Evolutionary conservation across 345 rosid genomes (phyloP).

Genomic region (Nephelium lappaceum): DNA sequence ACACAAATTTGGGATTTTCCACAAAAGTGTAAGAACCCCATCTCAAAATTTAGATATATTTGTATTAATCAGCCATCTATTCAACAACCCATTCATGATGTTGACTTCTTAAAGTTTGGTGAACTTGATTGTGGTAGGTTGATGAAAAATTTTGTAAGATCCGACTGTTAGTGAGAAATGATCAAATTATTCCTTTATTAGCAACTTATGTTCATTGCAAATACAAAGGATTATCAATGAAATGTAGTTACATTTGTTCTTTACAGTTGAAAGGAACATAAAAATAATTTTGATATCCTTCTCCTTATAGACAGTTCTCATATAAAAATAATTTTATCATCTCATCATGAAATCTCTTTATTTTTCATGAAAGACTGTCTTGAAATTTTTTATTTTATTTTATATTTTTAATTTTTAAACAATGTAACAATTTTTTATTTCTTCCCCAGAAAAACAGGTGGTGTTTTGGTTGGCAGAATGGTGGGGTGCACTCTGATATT

Average conservation of each 20-base stretch:
- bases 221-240: not conserved
- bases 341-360: not conserved
- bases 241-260: not conserved
- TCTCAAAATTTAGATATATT: not conserved
- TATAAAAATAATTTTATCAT: not conserved
- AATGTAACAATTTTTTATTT: not conserved
- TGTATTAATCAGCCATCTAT: not conserved
- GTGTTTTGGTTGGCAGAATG: slow-evolving; percentile 85
- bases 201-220: not conserved
- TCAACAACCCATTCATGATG: not conserved
- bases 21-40: not conserved
- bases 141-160: not conserved
- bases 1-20: not conserved
- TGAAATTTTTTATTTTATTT: slow-evolving; percentile 2
- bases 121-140: not conserved
- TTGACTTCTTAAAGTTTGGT: not conserved
- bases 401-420: not conserved
- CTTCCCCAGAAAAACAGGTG: slow-evolving; percentile 53
- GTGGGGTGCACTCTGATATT: slow-evolving; percentile 56
- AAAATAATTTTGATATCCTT: not conserved
- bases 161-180: not conserved
- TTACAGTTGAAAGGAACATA: not conserved
- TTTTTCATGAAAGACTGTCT: not conserved
- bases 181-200: not conserved
- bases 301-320: not conserved